Evolutionary conservation across 1,284 basidiomycete genomes (phyloP).

Genomic region (Ceratobasidium sp.): DNA sequence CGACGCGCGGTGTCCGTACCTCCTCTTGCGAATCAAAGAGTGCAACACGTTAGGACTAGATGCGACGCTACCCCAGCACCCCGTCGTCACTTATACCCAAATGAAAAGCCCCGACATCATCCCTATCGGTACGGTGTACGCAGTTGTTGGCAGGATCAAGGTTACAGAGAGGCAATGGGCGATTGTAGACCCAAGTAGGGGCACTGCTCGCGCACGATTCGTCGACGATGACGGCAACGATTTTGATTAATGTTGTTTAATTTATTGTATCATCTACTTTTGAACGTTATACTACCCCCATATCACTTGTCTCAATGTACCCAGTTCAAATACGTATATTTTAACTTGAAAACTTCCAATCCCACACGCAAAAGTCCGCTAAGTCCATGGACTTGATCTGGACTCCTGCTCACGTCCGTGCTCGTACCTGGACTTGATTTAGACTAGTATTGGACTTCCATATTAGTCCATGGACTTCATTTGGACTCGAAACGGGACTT

Average conservation of each 20-base stretch:
- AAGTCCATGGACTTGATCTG: too few species aligned
- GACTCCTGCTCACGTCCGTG: too few species aligned
- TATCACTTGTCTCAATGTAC: too few species aligned
- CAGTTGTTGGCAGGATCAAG: conserved; percentile 7
- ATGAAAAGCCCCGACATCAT: neutral
- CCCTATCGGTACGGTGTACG: neutral
- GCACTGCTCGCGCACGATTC: conserved; percentile 7
- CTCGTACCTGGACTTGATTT: too few species aligned
- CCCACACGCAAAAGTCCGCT: too few species aligned
- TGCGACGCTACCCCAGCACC: neutral
- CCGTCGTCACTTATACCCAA: conserved; percentile 17
- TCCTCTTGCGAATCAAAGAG: conserved; percentile 6
- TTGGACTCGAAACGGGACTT: too few species aligned
- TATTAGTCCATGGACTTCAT: too few species aligned
- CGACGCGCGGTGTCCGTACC: neutral
- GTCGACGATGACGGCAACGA: conserved; percentile 12
- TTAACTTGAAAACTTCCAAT: too few species aligned
- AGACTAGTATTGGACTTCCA: too few species aligned
- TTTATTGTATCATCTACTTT: too few species aligned
- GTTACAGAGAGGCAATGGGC: neutral
- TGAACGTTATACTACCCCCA: too few species aligned
- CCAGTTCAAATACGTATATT: too few species aligned
- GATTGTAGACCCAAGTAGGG: conserved; percentile 12
- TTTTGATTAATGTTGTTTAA: neutral
- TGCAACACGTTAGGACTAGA: conserved; percentile 13